Base-by-base conservation (phyloP, 768 basidiomycete species). In the Pleurotus salmoneostramineus region DNA sequence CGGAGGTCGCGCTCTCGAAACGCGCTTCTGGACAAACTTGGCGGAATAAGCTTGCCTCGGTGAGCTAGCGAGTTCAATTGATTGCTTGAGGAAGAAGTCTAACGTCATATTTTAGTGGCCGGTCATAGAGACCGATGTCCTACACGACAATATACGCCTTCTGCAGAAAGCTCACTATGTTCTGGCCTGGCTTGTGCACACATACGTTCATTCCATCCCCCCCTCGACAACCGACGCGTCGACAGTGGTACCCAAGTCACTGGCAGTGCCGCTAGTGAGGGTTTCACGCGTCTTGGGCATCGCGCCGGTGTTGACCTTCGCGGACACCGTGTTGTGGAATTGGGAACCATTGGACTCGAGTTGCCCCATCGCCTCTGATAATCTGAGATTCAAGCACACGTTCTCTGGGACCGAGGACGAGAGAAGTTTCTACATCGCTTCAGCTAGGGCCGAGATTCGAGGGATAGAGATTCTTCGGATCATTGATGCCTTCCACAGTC, bases 271-370 rank as follows among this genome's bases (percentile, higher is more conserved):
- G 0, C 78, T 97, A 32, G 81, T 91, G 32, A 66, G 79, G 14
- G 84, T 96, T 48, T 96, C 93, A 11, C 79, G 79, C 7, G 71
- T 80, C 52, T 80, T 99, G 43, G 85, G 84, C 52, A 87, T 95
- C n/a, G 94, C 95, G 5, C 96, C 96, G 3, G 84, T 99, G 61
- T 77, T 98, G 62, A 99, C 95, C 0, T 99, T 94, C 68, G 91
- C 95, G 31, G 96, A 97, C 68, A 94, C 92, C 14, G 95, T 99
- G 11, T 80, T 98, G 1, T 99, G 93, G 93, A 97, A 98, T 68
- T 89, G 83, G 80, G 83, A 84, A 37, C 75, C 83, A 44, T 68
- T 82, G 56, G 76, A 88, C 65, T 76, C 87, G 21, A 69, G 71
- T 17, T 68, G 77, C 37, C 88, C 90, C 45, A 72, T 85, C 32